Conservation (phyloP, 139 green algal genomes). For the Edaphochlamys debaryana region DNA sequence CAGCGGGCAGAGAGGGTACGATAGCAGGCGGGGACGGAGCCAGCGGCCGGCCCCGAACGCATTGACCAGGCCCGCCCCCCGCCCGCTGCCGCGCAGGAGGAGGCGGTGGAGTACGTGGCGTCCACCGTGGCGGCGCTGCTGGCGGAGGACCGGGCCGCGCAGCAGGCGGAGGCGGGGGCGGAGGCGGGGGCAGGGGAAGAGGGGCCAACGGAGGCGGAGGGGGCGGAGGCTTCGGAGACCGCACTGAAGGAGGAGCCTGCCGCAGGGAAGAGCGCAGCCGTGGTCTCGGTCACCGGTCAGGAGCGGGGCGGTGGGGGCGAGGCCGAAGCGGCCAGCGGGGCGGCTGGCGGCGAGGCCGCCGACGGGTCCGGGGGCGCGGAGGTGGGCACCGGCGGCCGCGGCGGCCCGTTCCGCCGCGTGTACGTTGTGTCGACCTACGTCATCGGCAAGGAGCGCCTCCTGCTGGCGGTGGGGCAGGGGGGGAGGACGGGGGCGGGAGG, state of each 20-base stretch:
- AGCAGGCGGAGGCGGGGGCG: background rate
- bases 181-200: background rate
- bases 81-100: conserved; percentile 18
- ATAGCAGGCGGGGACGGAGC: too few relatives aligned
- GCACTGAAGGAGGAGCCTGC: background rate
- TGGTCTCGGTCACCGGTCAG: too few relatives aligned
- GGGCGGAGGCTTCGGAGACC: background rate
- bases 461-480: conserved; percentile 61
- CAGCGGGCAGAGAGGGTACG: too few relatives aligned
- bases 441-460: conserved; percentile 88
- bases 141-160: conserved; percentile 6
- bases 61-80: too few relatives aligned
- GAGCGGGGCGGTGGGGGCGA: too few relatives aligned
- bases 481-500: background rate
- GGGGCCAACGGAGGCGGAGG: background rate
- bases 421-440: conserved; percentile 77
- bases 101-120: conserved; percentile 64
- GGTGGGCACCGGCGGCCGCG: background rate
- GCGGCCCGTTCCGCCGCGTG: conserved; percentile 48
- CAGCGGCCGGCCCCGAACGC: too few relatives aligned
- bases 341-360: background rate
- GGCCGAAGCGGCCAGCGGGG: background rate
- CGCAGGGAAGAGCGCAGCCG: too few relatives aligned
- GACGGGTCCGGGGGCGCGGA: background rate
- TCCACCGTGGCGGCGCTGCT: conserved; percentile 60